Evolutionary conservation across 176 grass and related monocot genomes (phyloP).

Genomic region (Pharus latifolius): DNA sequence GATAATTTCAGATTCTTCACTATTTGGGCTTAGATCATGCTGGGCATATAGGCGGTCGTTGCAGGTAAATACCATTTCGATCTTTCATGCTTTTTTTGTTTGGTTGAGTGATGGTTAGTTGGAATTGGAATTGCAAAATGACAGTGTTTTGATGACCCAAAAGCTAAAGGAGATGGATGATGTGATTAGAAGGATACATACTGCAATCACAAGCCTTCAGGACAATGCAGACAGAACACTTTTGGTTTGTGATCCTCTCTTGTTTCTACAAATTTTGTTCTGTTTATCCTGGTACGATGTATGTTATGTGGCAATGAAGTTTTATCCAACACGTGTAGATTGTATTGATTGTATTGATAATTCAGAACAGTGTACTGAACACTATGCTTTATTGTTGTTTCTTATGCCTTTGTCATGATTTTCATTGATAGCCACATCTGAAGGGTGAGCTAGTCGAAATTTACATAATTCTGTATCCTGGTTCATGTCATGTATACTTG

Average conservation of each 20-base stretch:
- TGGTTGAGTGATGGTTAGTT: not conserved
- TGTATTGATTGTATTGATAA: not conserved
- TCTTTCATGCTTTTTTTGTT: not conserved
- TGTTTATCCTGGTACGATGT: not conserved
- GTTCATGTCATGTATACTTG: not conserved
- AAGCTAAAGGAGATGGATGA: constrained; percentile 98
- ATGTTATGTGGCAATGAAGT: not conserved
- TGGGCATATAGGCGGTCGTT: constrained; percentile 77
- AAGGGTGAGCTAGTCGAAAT: not conserved
- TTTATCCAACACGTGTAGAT: not conserved
- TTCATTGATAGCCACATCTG: not conserved
- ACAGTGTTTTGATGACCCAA: constrained; percentile 69
- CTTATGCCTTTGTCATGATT: not conserved
- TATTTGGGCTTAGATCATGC: constrained; percentile 95
- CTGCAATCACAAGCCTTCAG: constrained; percentile 23
- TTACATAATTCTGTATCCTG: not conserved
- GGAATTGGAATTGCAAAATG: constrained; percentile 21
- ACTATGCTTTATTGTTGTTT: not conserved
- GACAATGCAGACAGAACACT: constrained; percentile 43
- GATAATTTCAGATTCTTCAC: constrained; percentile 70
- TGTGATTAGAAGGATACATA: constrained; percentile 71
- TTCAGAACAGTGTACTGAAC: not conserved
- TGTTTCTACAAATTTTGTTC: not conserved
- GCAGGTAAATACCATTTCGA: constrained; percentile 39
- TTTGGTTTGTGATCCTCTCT: constrained; percentile 47